A percentile compares a stretch with the other conserved stretches of the same genome.
Conservation (phyloP, 129 eudicot species). For the Artemisia tridentata region DNA sequence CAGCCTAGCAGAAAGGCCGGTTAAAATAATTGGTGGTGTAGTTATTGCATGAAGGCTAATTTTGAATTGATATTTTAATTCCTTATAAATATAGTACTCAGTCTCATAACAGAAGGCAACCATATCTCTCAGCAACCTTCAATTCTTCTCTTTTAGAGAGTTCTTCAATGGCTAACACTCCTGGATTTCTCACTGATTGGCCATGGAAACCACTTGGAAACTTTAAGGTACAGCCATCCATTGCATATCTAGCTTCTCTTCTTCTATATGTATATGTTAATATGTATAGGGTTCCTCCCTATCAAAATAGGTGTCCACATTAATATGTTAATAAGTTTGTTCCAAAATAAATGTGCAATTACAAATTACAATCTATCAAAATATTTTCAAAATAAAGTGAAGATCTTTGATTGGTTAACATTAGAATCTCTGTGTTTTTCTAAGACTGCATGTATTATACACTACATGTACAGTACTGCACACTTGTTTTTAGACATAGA, state of each 20-base stretch:
- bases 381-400: no score
- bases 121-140: background rate
- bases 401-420: no score
- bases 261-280: background rate
- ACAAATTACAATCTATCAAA: no score
- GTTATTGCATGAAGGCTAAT: conserved; percentile 19
- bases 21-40: background rate
- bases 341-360: no score
- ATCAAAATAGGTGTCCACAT: no score
- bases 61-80: background rate
- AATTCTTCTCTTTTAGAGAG: background rate
- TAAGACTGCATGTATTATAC: no score
- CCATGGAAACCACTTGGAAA: conserved; percentile 88
- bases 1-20: background rate
- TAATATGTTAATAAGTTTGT: no score
- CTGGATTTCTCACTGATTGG: conserved; percentile 86
- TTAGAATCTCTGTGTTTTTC: no score
- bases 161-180: conserved; percentile 67
- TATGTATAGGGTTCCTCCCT: background rate
- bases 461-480: no score
- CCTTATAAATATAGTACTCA: conserved; percentile 16
- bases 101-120: background rate
- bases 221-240: conserved; percentile 53
- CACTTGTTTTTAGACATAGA: no score
- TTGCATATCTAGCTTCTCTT: background rate